A percentile compares a stretch with the other conserved stretches of the same genome.
phyloP scores from a whole-genome alignment of 495 filamentous ascomycete species.

The Cetradonia linearis region DNA sequence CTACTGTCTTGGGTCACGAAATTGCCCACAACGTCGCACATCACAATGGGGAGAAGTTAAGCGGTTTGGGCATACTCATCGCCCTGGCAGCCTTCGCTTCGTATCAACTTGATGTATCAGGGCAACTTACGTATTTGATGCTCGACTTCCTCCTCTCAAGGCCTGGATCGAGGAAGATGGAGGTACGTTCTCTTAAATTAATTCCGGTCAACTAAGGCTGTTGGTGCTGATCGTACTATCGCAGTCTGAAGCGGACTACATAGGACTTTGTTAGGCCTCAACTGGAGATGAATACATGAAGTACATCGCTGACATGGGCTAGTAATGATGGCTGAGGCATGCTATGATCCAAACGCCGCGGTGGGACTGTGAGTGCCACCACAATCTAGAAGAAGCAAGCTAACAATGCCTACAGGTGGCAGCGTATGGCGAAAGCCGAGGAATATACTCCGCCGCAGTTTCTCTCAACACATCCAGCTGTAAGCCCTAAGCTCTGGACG shows the following conservation, averaged over 20 bases:
- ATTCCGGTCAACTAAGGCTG: neutral
- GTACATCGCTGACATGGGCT: constrained; percentile 25
- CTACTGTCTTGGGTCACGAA: constrained; percentile 82
- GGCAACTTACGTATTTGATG: constrained; percentile 31
- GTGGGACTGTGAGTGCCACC: constrained; percentile 47
- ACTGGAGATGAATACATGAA: constrained; percentile 37
- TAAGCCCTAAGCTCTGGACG: neutral
- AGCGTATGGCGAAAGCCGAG: constrained; percentile 58
- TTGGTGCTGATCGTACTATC: neutral
- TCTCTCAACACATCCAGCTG: constrained; percentile 68
- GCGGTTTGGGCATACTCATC: constrained; percentile 46
- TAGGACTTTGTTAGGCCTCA: constrained; percentile 50
- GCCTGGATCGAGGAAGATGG: constrained; percentile 64
- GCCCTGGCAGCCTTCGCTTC: constrained; percentile 43
- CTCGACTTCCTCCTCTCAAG: constrained; percentile 54
- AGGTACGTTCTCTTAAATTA: constrained; percentile 11
- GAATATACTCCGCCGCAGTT: constrained; percentile 57
- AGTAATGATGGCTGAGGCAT: constrained; percentile 53
- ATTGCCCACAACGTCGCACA: constrained; percentile 86
- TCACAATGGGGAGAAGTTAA: constrained; percentile 69
- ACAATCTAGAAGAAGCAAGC: neutral
- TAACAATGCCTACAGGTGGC: constrained; percentile 26
- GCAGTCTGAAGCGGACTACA: constrained; percentile 68
- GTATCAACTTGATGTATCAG: constrained; percentile 43
- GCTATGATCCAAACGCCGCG: constrained; percentile 67